Evolutionary conservation across 1,284 basidiomycete genomes (phyloP).

Genomic region (Ustilago sp.): DNA sequence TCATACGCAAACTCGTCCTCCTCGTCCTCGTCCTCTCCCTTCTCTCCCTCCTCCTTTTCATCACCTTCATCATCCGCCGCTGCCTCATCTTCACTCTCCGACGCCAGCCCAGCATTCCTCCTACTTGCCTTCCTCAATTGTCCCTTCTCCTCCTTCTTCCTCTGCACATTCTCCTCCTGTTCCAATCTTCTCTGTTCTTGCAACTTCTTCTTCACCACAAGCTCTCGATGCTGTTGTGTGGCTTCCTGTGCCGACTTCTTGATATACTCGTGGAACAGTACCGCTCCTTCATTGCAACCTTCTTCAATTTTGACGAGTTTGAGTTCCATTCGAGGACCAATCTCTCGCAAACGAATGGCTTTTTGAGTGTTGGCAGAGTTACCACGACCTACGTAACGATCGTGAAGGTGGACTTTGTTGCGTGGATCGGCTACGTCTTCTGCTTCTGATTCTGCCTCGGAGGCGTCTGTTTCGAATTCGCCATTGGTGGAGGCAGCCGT

Average conservation of each 20-base stretch:
- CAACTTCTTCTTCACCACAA: slow-evolving; percentile 43
- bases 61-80: slow-evolving; percentile 23
- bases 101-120: slow-evolving; percentile 28
- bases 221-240: slow-evolving; percentile 37
- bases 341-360: slow-evolving; percentile 90
- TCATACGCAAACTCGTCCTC: slow-evolving; percentile 67
- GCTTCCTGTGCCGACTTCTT: slow-evolving; percentile 48
- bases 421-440: slow-evolving; percentile 80
- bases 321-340: slow-evolving; percentile 94
- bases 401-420: slow-evolving; percentile 79
- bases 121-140: slow-evolving; percentile 22
- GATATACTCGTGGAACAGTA: slow-evolving; percentile 67
- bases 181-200: slow-evolving; percentile 48
- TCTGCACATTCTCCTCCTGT: slow-evolving; percentile 62
- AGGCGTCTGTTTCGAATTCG: slow-evolving; percentile 74
- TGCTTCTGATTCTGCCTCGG: slow-evolving; percentile 78
- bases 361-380: slow-evolving; percentile 90
- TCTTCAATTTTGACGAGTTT: slow-evolving; percentile 93
- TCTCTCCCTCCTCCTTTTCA: slow-evolving; percentile 45
- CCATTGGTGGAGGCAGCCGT: slow-evolving; percentile 73
- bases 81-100: slow-evolving; percentile 26
- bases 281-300: slow-evolving; percentile 74
- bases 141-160: slow-evolving; percentile 58
- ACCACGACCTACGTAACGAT: slow-evolving; percentile 93
- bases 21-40: slow-evolving; percentile 24